Base-by-base conservation (phyloP, 768 basidiomycete genomes). In the Mycena amicta region DNA sequence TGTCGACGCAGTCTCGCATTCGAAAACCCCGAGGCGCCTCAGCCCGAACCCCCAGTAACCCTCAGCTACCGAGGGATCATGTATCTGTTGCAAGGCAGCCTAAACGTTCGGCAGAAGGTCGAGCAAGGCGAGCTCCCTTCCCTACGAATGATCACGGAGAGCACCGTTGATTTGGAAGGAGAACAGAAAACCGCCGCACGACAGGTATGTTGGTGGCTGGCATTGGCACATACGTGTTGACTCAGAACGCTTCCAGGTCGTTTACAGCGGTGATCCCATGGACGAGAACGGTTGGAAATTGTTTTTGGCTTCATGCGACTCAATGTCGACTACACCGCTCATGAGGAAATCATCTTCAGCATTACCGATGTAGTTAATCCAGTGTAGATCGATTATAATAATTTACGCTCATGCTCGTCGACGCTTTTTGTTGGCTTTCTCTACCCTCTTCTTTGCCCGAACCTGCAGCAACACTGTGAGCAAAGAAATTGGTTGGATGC, bases 361-460 rank as follows among this genome's bases (percentile, higher is more conserved):
- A 45, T 8, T 23, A 6, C 8, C 6, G 8, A 45, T 45, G 8
- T 16, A 45, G 15, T 18, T 37, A 37, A 45, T 45, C 43, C 43
- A 45, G 6, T 37, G 25, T 18, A 37, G 25, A 37, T 29, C 26
- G 12, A 12, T 16, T 18, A 29, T 4, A 49, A 5, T 25, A 26
- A 54, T 26, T 5, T 13, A 50, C 37, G 26, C 28, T 57, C 71
- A 79, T 46, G 71, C 66, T 63, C 74, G 79, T 64, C 75, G 80
- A 52, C 83, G 78, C 70, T 82, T 86, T 72, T 88, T 88, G 61
- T 75, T 82, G 16, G 85, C 84, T 71, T 90, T 93, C 56, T 91
- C 92, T 68, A 77, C 84, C 51, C 90, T 81, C 75, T 92, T 95
- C 71, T 85, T 82, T 3, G 92, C 93, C 28, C 92, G 86, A n/a